These are phyloP conservation scores for Cornus kousa DNA, from an alignment of 148 eudicot genomes.

Conservation along the genomic window DNA sequence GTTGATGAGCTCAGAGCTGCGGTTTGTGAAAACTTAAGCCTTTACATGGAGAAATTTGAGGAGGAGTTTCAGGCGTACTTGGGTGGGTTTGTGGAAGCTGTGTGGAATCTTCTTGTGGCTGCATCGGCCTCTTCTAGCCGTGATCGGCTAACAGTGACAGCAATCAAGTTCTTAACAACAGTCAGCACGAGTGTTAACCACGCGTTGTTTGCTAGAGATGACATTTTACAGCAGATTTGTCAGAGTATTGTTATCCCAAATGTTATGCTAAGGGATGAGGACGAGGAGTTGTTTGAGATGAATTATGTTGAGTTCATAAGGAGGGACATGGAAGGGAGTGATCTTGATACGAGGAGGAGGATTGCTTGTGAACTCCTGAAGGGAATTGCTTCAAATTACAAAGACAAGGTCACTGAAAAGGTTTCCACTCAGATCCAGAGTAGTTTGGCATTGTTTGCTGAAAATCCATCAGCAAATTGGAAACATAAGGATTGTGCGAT, in stretches of 20 bases:
- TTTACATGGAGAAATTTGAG: constrained; percentile 90
- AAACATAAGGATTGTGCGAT: constrained; percentile 93
- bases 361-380: constrained; percentile 97
- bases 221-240: constrained; percentile 74
- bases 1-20: constrained; percentile 88
- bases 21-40: constrained; percentile 82
- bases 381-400: constrained; percentile 75
- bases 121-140: constrained; percentile 66
- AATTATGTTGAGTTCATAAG: constrained; percentile 90
- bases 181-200: constrained; percentile 81
- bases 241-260: constrained; percentile 88
- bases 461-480: constrained; percentile 78
- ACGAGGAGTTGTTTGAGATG: constrained; percentile 91
- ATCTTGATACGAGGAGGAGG: constrained; percentile 92
- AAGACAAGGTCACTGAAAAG: constrained; percentile 67
- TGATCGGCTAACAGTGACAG: constrained; percentile 84
- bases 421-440: constrained; percentile 61
- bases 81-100: constrained; percentile 72
- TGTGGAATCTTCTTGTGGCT: constrained; percentile 63
- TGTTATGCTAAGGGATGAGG: constrained; percentile 91
- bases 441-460: constrained; percentile 57
- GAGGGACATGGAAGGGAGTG: constrained; percentile 98
- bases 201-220: constrained; percentile 61
- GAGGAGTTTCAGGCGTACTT: constrained; percentile 70
- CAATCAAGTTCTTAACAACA: constrained; percentile 76